Conservation (phyloP, 2,329 filamentous ascomycete species). For the Trichophyton benhamiae region DNA sequence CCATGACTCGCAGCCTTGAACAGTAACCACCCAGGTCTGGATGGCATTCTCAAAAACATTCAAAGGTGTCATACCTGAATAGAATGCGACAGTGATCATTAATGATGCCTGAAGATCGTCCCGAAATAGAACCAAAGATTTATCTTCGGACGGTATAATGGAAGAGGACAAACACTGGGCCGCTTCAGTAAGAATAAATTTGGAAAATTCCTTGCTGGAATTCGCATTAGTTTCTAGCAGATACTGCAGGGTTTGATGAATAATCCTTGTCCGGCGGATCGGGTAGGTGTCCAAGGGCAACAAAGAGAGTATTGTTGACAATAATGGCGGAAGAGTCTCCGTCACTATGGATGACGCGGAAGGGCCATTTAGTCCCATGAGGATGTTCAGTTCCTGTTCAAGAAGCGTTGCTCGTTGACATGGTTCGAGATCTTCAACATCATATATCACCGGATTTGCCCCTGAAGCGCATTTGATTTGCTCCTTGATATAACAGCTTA, state of each 20-base stretch:
- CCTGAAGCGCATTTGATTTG: constrained; percentile 12
- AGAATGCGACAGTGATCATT: constrained; percentile 25
- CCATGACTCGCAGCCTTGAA: constrained; percentile 33
- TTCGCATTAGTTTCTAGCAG: constrained; percentile 22
- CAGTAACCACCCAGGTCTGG: constrained; percentile 30
- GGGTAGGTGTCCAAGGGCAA: constrained; percentile 24
- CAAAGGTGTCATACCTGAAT: constrained; percentile 20
- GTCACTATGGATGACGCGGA: constrained; percentile 21
- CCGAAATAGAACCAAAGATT: constrained; percentile 18
- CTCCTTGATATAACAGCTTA: constrained; percentile 25
- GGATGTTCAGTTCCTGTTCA: constrained; percentile 27
- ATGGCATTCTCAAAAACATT: constrained; percentile 22
- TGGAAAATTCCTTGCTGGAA: constrained; percentile 19
- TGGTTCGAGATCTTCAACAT: constrained; percentile 20
- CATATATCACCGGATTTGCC: constrained; percentile 19
- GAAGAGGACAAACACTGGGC: constrained; percentile 15
- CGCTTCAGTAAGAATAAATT: constrained; percentile 18
- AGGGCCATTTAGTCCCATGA: constrained; percentile 22
- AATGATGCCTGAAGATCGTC: constrained; percentile 25
- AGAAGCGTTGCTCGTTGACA: constrained; percentile 22
- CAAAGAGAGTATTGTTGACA: constrained; percentile 24
- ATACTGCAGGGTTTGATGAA: constrained; percentile 26
- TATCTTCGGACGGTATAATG: constrained; percentile 18
- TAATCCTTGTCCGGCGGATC: constrained; percentile 27
- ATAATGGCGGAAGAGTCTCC: constrained; percentile 18